Evolutionary conservation across 2,329 filamentous ascomycete genomes (phyloP), one percentile per base, ranked within the genome.

Genomic region (Orbilia javanica): DNA sequence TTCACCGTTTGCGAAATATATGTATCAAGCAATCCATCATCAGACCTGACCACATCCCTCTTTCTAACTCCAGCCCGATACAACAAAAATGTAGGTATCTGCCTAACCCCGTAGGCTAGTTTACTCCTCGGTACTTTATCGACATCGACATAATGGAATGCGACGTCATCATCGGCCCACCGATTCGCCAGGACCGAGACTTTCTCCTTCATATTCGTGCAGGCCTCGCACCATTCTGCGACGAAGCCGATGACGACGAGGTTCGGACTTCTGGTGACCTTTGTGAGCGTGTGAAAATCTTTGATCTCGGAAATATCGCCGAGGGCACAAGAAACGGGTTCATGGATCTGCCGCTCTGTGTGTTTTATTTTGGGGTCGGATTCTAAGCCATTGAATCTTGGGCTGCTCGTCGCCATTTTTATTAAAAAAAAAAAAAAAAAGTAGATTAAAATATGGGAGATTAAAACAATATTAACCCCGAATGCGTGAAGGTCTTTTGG

Each of bases 301-400:
- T 20, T 27, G 22, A 22, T 36, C 11, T 63, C 57, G 5, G 57
- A 27, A 10, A 63, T 36, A 22, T 20, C 29, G 34, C 18, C 29
- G 25, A 63, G 57, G 27, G 57, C 2, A 22, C 57, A 63, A 18
- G 57, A 63, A 5, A 63, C 20, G 34, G 57, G 39, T 5, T 7
- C n/a, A 10, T 27, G 34, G 20, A 25, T 63, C 46, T 44, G 34
- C 1, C 57, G 36, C 20, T 27, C 11, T 4, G 57, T 34, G 39
- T 63, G 39, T 29, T 63, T 36, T 20, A 63, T 36, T 11, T 63
- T 63, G 34, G 57, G 36, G 1, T 63, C 57, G n/a, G n/a, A n/a
- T n/a, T n/a, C n/a, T n/a, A n/a, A n/a, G n/a, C n/a, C n/a, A n/a
- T n/a, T n/a, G n/a, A n/a, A n/a, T n/a, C n/a, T n/a, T n/a, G n/a